Evolutionary conservation across 2,329 filamentous ascomycete species (phyloP).

Genomic region (Stagonosporopsis chrysanthemi): DNA sequence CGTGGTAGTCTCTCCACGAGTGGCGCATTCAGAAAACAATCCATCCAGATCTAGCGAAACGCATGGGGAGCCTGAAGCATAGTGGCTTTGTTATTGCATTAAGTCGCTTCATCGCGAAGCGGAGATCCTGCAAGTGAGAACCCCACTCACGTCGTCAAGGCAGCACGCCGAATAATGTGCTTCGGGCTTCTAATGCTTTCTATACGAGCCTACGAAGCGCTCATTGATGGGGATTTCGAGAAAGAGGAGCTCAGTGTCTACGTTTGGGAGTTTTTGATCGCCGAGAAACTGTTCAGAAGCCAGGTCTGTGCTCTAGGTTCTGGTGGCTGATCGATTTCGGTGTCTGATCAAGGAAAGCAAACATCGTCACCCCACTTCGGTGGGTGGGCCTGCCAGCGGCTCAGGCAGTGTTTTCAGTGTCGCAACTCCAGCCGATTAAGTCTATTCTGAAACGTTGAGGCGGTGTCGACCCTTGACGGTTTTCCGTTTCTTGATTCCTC

Average conservation of each 20-base stretch:
- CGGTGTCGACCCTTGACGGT: constrained; percentile 6
- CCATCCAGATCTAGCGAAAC: constrained; percentile 5
- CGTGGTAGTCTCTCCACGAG: constrained; percentile 11
- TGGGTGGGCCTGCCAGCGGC: constrained; percentile 2
- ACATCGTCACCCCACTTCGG: constrained; percentile 14
- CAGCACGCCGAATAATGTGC: neutral
- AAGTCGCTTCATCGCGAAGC: constrained; percentile 10
- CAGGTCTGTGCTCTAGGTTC: constrained; percentile 13
- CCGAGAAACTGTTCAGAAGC: neutral
- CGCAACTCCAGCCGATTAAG: constrained; percentile 1
- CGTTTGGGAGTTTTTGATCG: neutral
- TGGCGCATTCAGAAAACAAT: constrained; percentile 17
- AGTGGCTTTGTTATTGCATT: constrained; percentile 11
- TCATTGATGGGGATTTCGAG: neutral
- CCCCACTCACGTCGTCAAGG: neutral
- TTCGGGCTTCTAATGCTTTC: neutral
- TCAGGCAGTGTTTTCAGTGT: constrained; percentile 8
- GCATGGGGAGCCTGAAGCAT: constrained; percentile 11
- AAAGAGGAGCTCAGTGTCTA: neutral
- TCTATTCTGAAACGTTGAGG: neutral
- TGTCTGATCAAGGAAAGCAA: constrained; percentile 11
- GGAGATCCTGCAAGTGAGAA: constrained; percentile 10
- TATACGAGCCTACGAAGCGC: neutral
- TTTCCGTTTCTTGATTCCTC: neutral
- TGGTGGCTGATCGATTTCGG: constrained; percentile 12